Base-by-base conservation (phyloP, 73 alveolate species). In the Paramecium sonneborni region DNA sequence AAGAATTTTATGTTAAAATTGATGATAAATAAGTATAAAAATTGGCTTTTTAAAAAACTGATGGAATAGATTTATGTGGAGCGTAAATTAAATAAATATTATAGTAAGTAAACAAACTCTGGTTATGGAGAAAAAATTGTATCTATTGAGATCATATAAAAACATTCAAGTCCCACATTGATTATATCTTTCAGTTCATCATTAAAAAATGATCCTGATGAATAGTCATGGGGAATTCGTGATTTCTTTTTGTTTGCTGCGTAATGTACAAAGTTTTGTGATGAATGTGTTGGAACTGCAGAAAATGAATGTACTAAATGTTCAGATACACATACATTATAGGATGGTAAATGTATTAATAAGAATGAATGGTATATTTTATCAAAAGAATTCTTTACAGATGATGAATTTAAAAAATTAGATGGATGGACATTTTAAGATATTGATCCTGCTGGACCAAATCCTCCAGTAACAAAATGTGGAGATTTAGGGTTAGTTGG, bases 1-100 rank as follows among this genome's bases (percentile, higher is more conserved):
- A 79, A 26, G 90, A 38, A 79, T 79, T 79, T 23, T 30, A 43
- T 43, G 74, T 79, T 3, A 79, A 79, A 38, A 79, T 79, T 23
- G 90, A 79, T 24, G 90, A 41, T 20, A 79, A 79, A 79, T 11
- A 24, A 43, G 90, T 24, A 3, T 79, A 79, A n/a, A 41, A 79
- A 20, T 21, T 30, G 48, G 90, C 69, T 18, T 79, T 39, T 23
- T 44, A 79, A 34, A 79, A 30, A 79, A 43, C 76, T 20, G 90
- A 79, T 79, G 90, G 90, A 43, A 41, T 79, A 5, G 90, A 79
- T 23, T 79, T 79, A 41, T 79, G 90, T 43, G 90, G 90, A 79
- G 90, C 76, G 72, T 38, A 44, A 24, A 2, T 0, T 5, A 28
- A 15, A 14, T 1, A 2, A 3, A 5, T 2, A 30, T 5, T 4